These are phyloP conservation scores for Termitomyces sp. DNA, from an alignment of 768 basidiomycete species.

Conservation along the genomic window DNA sequence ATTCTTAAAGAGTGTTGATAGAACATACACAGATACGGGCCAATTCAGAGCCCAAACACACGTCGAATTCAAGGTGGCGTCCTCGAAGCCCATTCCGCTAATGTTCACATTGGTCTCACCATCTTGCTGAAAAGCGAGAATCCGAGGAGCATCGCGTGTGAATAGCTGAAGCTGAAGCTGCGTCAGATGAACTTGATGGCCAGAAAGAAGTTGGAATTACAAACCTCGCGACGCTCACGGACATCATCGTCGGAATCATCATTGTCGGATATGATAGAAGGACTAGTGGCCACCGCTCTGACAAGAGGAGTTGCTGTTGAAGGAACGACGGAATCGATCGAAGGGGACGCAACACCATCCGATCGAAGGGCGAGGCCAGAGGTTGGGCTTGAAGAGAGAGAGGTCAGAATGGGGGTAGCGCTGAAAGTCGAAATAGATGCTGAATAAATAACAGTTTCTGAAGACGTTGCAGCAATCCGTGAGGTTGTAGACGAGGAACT, in stretches of 20 bases:
- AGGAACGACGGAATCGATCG: neutral
- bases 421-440: neutral
- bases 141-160: constrained; percentile 16
- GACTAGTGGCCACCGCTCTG: constrained; percentile 13
- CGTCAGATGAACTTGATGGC: neutral
- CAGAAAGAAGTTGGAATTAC: neutral
- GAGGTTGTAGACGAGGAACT: neutral
- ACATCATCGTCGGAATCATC: constrained; percentile 15
- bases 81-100: constrained; percentile 31
- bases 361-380: neutral
- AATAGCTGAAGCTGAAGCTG: constrained; percentile 8
- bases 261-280: neutral
- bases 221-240: constrained; percentile 15
- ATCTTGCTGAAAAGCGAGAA: constrained; percentile 18
- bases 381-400: constrained; percentile 12
- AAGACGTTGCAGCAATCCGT: neutral
- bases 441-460: neutral
- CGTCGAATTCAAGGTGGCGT: constrained; percentile 36
- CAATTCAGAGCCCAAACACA: constrained; percentile 69
- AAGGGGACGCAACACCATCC: neutral
- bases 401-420: constrained; percentile 7
- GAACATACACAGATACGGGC: constrained; percentile 64
- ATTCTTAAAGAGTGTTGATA: neutral
- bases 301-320: constrained; percentile 28
- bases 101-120: constrained; percentile 28